These are phyloP conservation scores for Lodderomyces oxycetoniae DNA, from an alignment of 1,139 yeast species.

Conservation along the genomic window DNA sequence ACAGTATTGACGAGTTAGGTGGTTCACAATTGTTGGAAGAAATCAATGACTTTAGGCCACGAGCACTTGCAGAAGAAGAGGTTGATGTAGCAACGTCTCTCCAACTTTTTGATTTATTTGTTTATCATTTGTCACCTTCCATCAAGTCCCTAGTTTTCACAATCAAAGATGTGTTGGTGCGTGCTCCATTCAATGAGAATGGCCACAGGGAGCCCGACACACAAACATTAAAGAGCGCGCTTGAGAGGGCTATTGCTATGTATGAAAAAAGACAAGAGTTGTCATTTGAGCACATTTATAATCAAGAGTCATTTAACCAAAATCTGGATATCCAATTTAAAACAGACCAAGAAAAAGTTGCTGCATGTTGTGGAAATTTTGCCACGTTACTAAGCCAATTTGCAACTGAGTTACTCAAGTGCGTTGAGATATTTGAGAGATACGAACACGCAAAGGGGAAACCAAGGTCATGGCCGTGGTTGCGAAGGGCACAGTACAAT, in stretches of 20 bases:
- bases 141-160: constrained; percentile 64
- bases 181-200: constrained; percentile 51
- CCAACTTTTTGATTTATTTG: constrained; percentile 62
- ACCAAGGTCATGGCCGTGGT: constrained; percentile 48
- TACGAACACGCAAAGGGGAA: constrained; percentile 29
- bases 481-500: constrained; percentile 35
- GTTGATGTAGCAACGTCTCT: constrained; percentile 9
- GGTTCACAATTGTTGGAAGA: constrained; percentile 13
- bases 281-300: constrained; percentile 56
- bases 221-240: constrained; percentile 37
- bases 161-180: constrained; percentile 54
- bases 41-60: no score
- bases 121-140: constrained; percentile 67
- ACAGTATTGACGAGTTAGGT: constrained; percentile 11
- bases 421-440: constrained; percentile 43
- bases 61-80: no score
- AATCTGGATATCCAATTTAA: constrained; percentile 36
- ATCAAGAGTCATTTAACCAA: constrained; percentile 49
- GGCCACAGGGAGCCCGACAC: constrained; percentile 16
- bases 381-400: constrained; percentile 60
- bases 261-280: constrained; percentile 54
- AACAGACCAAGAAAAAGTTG: constrained; percentile 73
- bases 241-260: constrained; percentile 48
- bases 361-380: constrained; percentile 83
- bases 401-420: constrained; percentile 51